Base-by-base conservation (phyloP, 1,284 basidiomycete species). In the Pholiota adiposa region DNA sequence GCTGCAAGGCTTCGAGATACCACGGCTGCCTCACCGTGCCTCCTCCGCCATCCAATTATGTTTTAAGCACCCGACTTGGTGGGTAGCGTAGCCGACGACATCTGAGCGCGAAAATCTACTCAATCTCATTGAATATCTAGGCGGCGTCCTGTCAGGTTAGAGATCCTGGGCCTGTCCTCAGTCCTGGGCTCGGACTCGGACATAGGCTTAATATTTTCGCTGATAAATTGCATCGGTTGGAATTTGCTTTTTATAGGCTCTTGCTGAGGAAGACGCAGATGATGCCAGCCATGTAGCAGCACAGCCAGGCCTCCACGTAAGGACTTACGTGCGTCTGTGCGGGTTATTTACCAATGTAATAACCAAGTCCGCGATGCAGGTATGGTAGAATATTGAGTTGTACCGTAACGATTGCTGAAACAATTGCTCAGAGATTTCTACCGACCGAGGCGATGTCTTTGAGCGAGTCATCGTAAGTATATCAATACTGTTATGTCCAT, bases 121-220 rank as follows among this genome's bases (percentile, higher is more conserved):
- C 18, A 21, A 46, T 46, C 29, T 16, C 41, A 18, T 18, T 23
- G 18, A 31, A 14, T 16, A n/a, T 19, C 21, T 33, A 44, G 18
- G 21, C 25, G 23, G 8, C 25, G 41, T 44, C 41, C 4, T n/a
- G 53, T 33, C 40, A 54, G 53, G 53, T 31, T 31, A 54, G 53
- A 12, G 25, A 48, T 56, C 31, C 27, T 50, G 48, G 29, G 48
- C 48, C 16, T 31, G 44, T 46, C 44, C 44, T 46, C 16, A 14
- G 44, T 46, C 44, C 44, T 46, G 44, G 40, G 44, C 44, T 46
- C 54, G 53, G 43, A 49, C 54, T 56, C 54, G 54, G 54, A 56
- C 54, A 56, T 56, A 49, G 23, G 1, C 6, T 5, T 29, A 18
- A 56, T 48, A 38, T 33, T 44, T 44, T 56, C 54, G 54, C 54